Evolutionary conservation across 2,329 filamentous ascomycete species (phyloP), one percentile per base, ranked within the genome.

Genomic region (Fusarium sp.): DNA sequence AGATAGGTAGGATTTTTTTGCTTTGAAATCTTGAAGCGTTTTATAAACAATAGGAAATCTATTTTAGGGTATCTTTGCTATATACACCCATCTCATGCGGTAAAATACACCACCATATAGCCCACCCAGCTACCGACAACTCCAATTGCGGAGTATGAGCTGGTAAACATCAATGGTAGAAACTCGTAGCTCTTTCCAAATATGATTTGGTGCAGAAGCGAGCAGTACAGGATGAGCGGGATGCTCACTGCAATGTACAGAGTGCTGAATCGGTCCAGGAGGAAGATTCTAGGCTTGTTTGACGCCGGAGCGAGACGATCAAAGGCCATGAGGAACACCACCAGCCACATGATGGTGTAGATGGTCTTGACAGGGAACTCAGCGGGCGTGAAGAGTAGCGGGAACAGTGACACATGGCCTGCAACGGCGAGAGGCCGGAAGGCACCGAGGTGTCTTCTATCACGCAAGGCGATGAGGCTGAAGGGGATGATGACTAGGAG

Each of bases 61-160:
- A 75, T 70, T 70, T 69, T 57, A 27, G 72, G 78, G 75, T 78
- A 79, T 79, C 75, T 40, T 60, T 59, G 55, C 36, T 67, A 66
- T 63, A 35, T 58, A 42, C 44, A 59, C 40, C 36, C 20, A 49
- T 55, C 42, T 79, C 65, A 89, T 36, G 87, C 88, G 8, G 87
- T 86, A 78, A 98, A 95, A 83, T 96, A 98, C 59, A 98, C 95
- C 35, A 97, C 93, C 85, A 95, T 90, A 81, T 98, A 98, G 11
- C 96, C 95, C 44, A 98, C 79, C 96, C 96, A 98, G 83, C 96
- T 98, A 4, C 94, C 95, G 20, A 98, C 91, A 1, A 98, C 95
- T n/a, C 96, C 96, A 66, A 98, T 86, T 6, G 96, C 96, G 36
- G 93, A 94, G 82, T 98, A 99, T 14, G 94, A 93, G 85, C 96